These are phyloP conservation scores for Gliomastix tumulicola DNA, from an alignment of 2,329 filamentous ascomycete species.

Conservation along the genomic window DNA sequence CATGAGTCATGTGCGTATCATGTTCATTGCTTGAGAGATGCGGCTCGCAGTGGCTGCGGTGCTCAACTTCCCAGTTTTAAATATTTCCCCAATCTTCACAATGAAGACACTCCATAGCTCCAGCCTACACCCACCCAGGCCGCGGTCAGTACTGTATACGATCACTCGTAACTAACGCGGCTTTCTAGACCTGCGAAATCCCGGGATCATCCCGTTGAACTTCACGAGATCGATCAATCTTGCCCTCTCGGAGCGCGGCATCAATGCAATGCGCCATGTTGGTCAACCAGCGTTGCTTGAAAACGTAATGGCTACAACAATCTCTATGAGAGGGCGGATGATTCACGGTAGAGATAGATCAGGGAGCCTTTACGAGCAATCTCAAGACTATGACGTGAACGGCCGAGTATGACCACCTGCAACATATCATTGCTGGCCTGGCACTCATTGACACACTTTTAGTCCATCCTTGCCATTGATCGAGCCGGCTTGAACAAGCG, in stretches of 20 bases:
- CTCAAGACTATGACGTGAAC: slow-evolving; percentile 87
- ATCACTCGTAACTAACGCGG: no score
- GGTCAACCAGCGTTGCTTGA: slow-evolving; percentile 62
- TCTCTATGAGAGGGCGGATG: slow-evolving; percentile 96
- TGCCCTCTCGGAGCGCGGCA: slow-evolving; percentile 86
- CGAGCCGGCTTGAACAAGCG: slow-evolving; percentile 75
- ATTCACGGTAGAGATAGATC: slow-evolving; percentile 67
- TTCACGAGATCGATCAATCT: slow-evolving; percentile 99
- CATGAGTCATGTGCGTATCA: no score
- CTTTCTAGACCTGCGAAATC: slow-evolving; percentile 82
- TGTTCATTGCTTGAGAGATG: no score
- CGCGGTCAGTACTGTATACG: no score
- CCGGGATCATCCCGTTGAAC: slow-evolving; percentile 77
- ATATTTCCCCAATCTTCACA: no score
- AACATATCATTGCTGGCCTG: no score
- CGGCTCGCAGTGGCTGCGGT: no score
- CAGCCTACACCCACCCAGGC: no score
- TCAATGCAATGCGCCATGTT: slow-evolving; percentile 75
- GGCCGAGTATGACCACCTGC: slow-evolving; percentile 78
- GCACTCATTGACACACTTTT: slow-evolving; percentile 6
- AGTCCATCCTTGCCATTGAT: slow-evolving; percentile 84
- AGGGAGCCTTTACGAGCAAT: slow-evolving; percentile 66
- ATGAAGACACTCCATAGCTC: no score
- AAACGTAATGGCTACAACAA: slow-evolving; percentile 67
- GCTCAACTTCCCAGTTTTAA: no score